A percentile compares a stretch with the other conserved stretches of the same genome.
These are phyloP conservation scores for Pythium scleroteichum DNA, from an alignment of 352 stramenopile species.

Conservation along the genomic window DNA sequence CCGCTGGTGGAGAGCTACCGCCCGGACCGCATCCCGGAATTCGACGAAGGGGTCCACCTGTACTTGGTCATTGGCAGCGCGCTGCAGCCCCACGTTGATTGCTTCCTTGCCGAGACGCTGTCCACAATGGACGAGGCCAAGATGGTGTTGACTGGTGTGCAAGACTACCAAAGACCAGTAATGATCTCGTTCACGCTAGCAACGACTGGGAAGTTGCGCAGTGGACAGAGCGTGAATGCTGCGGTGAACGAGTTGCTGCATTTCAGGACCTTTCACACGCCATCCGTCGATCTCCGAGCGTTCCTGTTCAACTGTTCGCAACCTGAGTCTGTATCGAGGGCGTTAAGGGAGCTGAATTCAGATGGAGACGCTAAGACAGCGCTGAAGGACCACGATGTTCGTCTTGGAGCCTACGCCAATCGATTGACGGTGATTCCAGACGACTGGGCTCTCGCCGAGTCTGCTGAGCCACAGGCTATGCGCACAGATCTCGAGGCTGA, in stretches of 20 bases:
- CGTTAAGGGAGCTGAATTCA: constrained; percentile 51
- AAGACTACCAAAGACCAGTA: constrained; percentile 41
- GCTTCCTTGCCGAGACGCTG: constrained; percentile 88
- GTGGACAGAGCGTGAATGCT: constrained; percentile 58
- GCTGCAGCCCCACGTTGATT: constrained; percentile 70
- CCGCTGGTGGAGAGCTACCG: constrained; percentile 89
- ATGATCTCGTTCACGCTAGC: constrained; percentile 88
- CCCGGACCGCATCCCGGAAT: constrained; percentile 70
- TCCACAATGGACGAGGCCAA: constrained; percentile 82
- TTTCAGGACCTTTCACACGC: constrained; percentile 27
- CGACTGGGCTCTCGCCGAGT: constrained; percentile 77
- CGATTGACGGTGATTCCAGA: constrained; percentile 76
- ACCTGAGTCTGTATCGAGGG: constrained; percentile 83
- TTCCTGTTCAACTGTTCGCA: constrained; percentile 92
- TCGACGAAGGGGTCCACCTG: constrained; percentile 62
- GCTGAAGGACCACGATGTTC: constrained; percentile 27
- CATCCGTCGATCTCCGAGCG: constrained; percentile 38
- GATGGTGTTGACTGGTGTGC: constrained; percentile 77
- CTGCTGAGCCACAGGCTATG: constrained; percentile 75
- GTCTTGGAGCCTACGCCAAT: constrained; percentile 88
- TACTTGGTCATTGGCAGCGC: constrained; percentile 74
- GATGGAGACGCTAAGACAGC: constrained; percentile 20
- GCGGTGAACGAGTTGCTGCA: constrained; percentile 42
- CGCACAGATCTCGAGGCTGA: constrained; percentile 75
- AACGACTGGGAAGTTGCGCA: constrained; percentile 62